Conservation (phyloP, 148 eudicot genomes). For the Cornus suecica region DNA sequence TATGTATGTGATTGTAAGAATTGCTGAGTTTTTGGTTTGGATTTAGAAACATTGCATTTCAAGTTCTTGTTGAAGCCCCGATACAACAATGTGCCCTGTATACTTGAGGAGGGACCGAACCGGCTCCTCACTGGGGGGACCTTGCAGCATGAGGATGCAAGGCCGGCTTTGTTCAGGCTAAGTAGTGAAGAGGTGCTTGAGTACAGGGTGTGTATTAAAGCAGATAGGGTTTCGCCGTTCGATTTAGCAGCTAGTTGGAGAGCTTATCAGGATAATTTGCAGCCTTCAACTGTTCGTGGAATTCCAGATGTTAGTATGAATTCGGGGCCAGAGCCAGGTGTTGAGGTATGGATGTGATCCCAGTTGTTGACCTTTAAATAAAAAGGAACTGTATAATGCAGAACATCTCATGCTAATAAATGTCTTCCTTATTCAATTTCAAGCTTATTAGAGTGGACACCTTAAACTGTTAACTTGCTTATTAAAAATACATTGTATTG, state of each 20-base stretch:
- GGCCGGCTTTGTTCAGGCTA: conserved; percentile 68
- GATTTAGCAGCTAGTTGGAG: conserved; percentile 99
- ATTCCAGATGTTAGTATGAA: conserved; percentile 90
- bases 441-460: not conserved
- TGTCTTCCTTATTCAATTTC: not conserved
- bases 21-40: conserved; percentile 6
- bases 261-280: conserved; percentile 78
- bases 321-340: conserved; percentile 41
- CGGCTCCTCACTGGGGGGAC: conserved; percentile 69
- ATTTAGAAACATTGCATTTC: conserved; percentile 84
- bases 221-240: conserved; percentile 83
- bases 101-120: conserved; percentile 83
- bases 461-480: not conserved
- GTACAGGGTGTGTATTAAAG: conserved; percentile 69
- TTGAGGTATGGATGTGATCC: conserved; percentile 48
- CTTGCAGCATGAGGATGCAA: conserved; percentile 64
- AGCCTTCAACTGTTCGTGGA: conserved; percentile 90
- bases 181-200: conserved; percentile 56
- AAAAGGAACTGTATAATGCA: not conserved
- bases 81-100: conserved; percentile 46
- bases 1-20: not conserved
- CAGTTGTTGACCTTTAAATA: not conserved
- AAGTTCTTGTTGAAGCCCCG: conserved; percentile 88
- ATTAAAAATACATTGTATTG: not conserved
- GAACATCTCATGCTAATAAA: not conserved